phyloP scores from a whole-genome alignment of 2,329 filamentous ascomycete genomes.

The Pseudogymnoascus sp. region DNA sequence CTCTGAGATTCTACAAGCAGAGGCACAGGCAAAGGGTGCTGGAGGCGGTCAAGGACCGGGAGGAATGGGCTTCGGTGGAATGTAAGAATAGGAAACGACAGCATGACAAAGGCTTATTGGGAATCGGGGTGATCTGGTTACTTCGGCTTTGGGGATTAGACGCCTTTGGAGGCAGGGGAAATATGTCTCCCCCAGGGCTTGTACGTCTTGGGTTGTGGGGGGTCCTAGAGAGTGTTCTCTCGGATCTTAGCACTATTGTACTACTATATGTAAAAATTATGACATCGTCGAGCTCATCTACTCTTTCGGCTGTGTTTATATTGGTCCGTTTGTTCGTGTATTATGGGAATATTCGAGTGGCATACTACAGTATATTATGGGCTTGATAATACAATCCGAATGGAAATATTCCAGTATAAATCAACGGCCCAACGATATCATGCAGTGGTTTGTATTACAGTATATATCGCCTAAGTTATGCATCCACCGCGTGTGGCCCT shows the following conservation, averaged over 20 bases:
- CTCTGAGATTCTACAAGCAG: constrained; percentile 89
- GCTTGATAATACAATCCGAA: neutral
- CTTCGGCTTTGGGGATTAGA: constrained; percentile 2
- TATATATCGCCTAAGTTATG: neutral
- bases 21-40: constrained; percentile 61
- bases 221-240: neutral
- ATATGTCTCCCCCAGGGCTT: neutral
- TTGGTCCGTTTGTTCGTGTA: neutral
- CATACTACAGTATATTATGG: neutral
- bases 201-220: neutral
- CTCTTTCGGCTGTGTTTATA: neutral
- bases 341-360: neutral
- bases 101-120: neutral
- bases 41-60: constrained; percentile 39
- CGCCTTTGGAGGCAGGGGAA: neutral
- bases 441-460: neutral
- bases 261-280: constrained; percentile 4
- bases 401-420: neutral
- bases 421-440: neutral
- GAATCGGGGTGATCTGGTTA: neutral
- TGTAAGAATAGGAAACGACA: constrained; percentile 27
- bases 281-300: neutral
- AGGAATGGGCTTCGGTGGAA: constrained; percentile 39
- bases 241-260: neutral
- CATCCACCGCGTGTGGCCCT: constrained; percentile 16